These are phyloP conservation scores for Microdochium bolleyi DNA, from an alignment of 2,329 filamentous ascomycete genomes.

Conservation along the genomic window DNA sequence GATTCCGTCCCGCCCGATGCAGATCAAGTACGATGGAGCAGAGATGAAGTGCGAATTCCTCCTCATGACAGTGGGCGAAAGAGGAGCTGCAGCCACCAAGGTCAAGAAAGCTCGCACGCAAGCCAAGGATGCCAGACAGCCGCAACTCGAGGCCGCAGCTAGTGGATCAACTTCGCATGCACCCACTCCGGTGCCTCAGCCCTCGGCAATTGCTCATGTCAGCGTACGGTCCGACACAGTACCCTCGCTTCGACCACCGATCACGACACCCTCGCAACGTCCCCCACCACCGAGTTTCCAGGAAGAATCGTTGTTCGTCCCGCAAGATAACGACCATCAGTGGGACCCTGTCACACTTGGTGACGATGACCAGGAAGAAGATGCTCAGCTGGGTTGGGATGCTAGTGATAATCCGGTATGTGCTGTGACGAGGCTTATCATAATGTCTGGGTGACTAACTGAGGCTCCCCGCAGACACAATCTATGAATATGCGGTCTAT, in stretches of 20 bases:
- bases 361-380: constrained; percentile 55
- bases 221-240: constrained; percentile 30
- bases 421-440: constrained; percentile 2
- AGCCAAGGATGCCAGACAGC: constrained; percentile 29
- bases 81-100: constrained; percentile 37
- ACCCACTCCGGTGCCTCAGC: constrained; percentile 19
- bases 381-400: constrained; percentile 68
- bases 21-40: constrained; percentile 61
- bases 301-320: constrained; percentile 64
- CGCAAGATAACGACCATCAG: constrained; percentile 56
- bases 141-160: constrained; percentile 39
- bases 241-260: constrained; percentile 22
- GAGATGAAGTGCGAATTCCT: constrained; percentile 70
- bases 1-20: constrained; percentile 61
- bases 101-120: constrained; percentile 31
- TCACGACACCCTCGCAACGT: constrained; percentile 39
- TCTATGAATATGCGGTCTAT: constrained; percentile 33
- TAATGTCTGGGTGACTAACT: neutral
- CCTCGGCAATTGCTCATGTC: constrained; percentile 23
- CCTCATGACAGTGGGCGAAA: constrained; percentile 73
- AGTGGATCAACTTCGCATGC: constrained; percentile 29
- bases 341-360: constrained; percentile 63
- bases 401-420: constrained; percentile 56
- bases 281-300: constrained; percentile 49
- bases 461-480: constrained; percentile 30